A percentile compares a stretch with the other conserved stretches of the same genome.
These are phyloP conservation scores for Naumovozyma baii DNA, from an alignment of 805 yeast species.

Conservation along the genomic window DNA sequence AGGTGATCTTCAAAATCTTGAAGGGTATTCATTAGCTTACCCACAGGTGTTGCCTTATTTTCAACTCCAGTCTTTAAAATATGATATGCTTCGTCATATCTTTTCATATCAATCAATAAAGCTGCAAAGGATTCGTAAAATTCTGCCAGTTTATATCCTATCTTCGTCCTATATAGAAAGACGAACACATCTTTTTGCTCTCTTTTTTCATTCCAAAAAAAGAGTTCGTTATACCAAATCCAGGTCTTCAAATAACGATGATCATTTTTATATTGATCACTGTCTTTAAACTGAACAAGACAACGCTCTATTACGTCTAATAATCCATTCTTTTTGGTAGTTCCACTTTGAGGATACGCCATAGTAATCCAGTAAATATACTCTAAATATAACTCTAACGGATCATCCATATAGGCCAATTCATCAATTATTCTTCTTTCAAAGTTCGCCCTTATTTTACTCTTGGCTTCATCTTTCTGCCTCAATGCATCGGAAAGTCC, in stretches of 20 bases:
- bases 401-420: conserved; percentile 64
- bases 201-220: conserved; percentile 37
- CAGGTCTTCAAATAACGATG: conserved; percentile 70
- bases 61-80: conserved; percentile 30
- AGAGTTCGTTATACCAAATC: conserved; percentile 56
- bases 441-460: conserved; percentile 24
- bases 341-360: conserved; percentile 52
- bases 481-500: conserved; percentile 39
- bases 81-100: conserved; percentile 15
- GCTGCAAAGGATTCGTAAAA: conserved; percentile 75
- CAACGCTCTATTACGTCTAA: conserved; percentile 59
- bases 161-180: conserved; percentile 59
- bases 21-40: not conserved
- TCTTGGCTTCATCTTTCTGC: conserved; percentile 7
- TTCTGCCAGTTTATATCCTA: conserved; percentile 55
- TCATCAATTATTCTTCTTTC: conserved; percentile 38
- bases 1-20: conserved; percentile 16
- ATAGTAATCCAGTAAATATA: conserved; percentile 63
- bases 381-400: conserved; percentile 59
- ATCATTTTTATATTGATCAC: conserved; percentile 63
- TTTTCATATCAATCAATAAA: conserved; percentile 11
- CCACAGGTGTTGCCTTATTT: conserved; percentile 52
- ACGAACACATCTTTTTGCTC: conserved; percentile 64
- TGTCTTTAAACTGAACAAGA: conserved; percentile 57
- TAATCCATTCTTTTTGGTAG: conserved; percentile 54